Evolutionary conservation across 371 early-diverging fungal genomes (phyloP), one percentile per base, ranked within the genome.

Genomic region (Mortierella sp.): DNA sequence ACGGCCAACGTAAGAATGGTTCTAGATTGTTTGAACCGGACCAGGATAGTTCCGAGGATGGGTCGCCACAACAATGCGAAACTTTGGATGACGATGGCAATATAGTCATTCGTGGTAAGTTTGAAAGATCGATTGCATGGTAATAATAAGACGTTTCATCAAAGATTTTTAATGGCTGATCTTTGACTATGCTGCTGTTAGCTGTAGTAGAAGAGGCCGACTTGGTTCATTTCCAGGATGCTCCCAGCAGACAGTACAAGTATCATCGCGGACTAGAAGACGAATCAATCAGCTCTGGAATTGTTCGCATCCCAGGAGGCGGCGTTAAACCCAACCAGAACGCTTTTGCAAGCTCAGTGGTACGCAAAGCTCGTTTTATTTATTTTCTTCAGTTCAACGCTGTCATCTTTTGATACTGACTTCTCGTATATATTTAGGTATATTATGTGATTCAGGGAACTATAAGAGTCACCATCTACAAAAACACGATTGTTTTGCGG

Each of bases 181-280:
- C n/a, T n/a, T 50, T n/a, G 16, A 50, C 16, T 4, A 16, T 11
- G n/a, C 19, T 21, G 24, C n/a, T 53, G 15, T 0, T 57, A 70
- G 71, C n/a, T 13, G n/a, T 74, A 19, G 65, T 60, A 2, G 74
- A 74, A 43, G 11, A 59, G 3, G 38, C 67, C 4, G 24, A 38
- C n/a, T 36, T 19, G 0, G 41, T 33, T 9, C 58, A 64, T 19
- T 68, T 67, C 36, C 63, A 47, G 9, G 60, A 68, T 22, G 59
- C 50, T 1, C 21, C 65, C 21, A 65, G 65, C 36, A 55, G 69
- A 1, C 48, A 63, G 24, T 74, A 69, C 22, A 65, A 64, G 32
- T 63, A 45, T 32, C 65, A 74, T 22, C 69, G 69, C 8, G 74
- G 74, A 6, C 61, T 69, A n/a, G 74, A 74, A 21, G 69, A 74